Conservation (phyloP, 306 rosid species). For the Trichosanthes truncata region DNA sequence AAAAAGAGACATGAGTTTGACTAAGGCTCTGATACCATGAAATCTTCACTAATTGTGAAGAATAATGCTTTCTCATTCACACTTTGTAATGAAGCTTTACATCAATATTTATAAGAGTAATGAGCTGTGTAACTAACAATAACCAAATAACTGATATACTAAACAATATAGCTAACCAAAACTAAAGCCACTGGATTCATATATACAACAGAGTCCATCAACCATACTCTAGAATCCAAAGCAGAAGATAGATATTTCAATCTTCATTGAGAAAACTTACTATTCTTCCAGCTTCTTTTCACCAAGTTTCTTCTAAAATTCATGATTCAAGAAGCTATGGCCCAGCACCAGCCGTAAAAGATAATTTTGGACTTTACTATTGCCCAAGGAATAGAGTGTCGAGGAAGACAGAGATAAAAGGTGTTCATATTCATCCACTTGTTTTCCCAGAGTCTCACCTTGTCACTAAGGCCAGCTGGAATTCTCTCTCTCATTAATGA, state of each 20-base stretch:
- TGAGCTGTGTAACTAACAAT: too few species aligned
- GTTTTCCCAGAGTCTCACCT: background rate
- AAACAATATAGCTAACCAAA: too few species aligned
- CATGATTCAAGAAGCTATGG: background rate
- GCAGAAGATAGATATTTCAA: background rate
- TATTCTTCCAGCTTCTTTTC: background rate
- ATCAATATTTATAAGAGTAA: too few species aligned
- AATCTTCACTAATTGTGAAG: too few species aligned
- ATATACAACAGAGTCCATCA: too few species aligned
- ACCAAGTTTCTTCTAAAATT: background rate
- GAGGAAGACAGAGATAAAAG: background rate
- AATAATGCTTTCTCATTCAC: too few species aligned
- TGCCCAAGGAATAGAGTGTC: background rate
- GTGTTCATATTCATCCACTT: background rate
- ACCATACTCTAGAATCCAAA: background rate
- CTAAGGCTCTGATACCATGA: too few species aligned
- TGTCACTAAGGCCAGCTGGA: background rate
- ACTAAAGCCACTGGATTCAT: too few species aligned
- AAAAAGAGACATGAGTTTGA: too few species aligned
- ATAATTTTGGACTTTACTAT: background rate
- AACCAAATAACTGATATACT: too few species aligned
- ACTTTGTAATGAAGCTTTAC: too few species aligned
- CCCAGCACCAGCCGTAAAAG: background rate
- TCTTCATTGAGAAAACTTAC: background rate
- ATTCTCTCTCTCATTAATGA: background rate